Evolutionary conservation across 176 grass and related monocot species (phyloP), one percentile per base, ranked within the genome.

Genomic region (Triticum urartu): DNA sequence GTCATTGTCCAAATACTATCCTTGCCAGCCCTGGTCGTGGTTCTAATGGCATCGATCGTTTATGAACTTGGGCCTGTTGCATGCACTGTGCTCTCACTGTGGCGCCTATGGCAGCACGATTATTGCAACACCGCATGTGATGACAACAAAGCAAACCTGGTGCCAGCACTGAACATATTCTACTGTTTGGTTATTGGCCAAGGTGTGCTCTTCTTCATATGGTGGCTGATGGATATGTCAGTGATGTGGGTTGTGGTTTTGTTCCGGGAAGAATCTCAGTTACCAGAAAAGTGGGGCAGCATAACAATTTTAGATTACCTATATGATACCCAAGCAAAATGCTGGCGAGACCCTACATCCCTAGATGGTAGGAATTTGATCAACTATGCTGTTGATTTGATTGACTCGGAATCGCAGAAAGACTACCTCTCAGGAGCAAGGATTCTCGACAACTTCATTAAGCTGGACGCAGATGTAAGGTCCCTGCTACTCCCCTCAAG

Each of bases 181-280:
- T 80, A 80, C 26, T 20, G 34, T 63, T n/a, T 79, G 7, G 59
- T 79, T 64, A 9, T 79, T 42, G 17, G 13, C 77, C 77, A 79
- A 40, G 56, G 77, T 9, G 8, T 3, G 21, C 36, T 39, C 2
- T 79, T 13, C 45, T 42, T 1, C 1, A 7, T 61, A 14, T 26
- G 59, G 0, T 38, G 0, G 11, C 4, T 5, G 45, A 48, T 5
- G 1, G 11, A 48, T 6, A 7, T 1, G 3, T 4, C 45, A 1
- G 59, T 1, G 0, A 0, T 0, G 6, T 0, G 0, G 2, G 0
- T 4, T 9, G 1, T 64, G 0, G 11, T 0, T 2, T 17, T 11
- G 11, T 3, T 2, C 5, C 13, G 9, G 1, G 33, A 9, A 5
- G 7, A 8, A 17, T 60, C 13, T 13, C 12, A 42, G 32, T 13